Percentiles rank a stretch among this genome's conserved stretches.
phyloP scores from a whole-genome alignment of 345 rosid genomes.

The Eutrema heterophyllum region DNA sequence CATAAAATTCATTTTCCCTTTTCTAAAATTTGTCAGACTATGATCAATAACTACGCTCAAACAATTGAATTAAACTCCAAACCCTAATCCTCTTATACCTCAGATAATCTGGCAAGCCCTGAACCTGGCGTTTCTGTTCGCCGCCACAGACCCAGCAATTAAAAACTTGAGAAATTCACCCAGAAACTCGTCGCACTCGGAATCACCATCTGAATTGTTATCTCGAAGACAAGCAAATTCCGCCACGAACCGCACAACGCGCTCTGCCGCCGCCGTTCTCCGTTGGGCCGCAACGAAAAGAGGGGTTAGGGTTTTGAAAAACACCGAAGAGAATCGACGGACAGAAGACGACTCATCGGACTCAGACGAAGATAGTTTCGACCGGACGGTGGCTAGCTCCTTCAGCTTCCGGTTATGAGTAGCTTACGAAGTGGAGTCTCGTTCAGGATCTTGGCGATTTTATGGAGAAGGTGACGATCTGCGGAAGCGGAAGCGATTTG shows the following conservation, averaged over 20 bases:
- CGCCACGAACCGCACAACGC: conserved; percentile 65
- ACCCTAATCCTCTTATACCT: conserved; percentile 41
- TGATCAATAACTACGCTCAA: background rate
- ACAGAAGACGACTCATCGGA: conserved; percentile 15
- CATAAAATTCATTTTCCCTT: background rate
- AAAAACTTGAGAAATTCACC: conserved; percentile 54
- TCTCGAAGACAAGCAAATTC: conserved; percentile 40
- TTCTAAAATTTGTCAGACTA: background rate
- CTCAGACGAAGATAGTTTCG: conserved; percentile 31
- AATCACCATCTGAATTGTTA: conserved; percentile 18
- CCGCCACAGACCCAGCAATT: conserved; percentile 49
- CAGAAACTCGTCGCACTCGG: conserved; percentile 46
- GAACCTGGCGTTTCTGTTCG: conserved; percentile 60
- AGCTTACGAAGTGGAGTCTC: conserved; percentile 79
- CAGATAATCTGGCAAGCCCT: conserved; percentile 87
- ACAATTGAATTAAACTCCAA: background rate
- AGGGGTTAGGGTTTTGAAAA: conserved; percentile 68
- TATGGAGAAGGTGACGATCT: conserved; percentile 26
- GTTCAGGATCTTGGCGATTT: conserved; percentile 61
- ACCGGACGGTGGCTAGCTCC: conserved; percentile 58
- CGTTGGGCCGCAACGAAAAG: conserved; percentile 55
- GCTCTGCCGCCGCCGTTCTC: conserved; percentile 63
- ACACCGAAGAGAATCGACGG: conserved; percentile 42
- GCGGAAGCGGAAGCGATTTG: conserved; percentile 13
- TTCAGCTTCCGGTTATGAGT: too few species aligned